Percentiles rank a stretch among this genome's conserved stretches.
Conservation (phyloP, 148 eudicot species). For the Suaeda aralocaspica region DNA sequence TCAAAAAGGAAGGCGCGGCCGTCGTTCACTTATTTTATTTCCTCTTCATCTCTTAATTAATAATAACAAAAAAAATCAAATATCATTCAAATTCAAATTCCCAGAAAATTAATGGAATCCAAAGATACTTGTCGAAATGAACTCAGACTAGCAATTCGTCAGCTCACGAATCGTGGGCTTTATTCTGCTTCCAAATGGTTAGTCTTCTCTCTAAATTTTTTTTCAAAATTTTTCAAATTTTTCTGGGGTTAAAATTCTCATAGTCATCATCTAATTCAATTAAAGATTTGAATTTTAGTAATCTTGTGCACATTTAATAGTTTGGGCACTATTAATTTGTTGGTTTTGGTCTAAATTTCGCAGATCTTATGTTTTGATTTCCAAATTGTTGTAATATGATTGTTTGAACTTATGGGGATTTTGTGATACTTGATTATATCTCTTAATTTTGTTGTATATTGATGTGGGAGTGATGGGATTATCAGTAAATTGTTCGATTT, state of each 20-base stretch:
- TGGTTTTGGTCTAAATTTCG: constrained; percentile 2
- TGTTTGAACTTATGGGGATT: neutral
- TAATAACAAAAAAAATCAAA: no score
- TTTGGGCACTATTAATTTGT: neutral
- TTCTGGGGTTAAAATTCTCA: neutral
- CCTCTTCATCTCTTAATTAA: no score
- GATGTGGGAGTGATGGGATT: neutral
- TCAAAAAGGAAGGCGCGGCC: no score
- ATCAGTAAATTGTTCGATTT: neutral
- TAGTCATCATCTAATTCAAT: neutral
- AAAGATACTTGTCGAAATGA: constrained; percentile 86
- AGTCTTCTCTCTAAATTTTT: neutral
- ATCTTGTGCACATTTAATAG: neutral
- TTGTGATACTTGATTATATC: neutral
- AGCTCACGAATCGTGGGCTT: constrained; percentile 85
- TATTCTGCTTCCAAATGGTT: constrained; percentile 92
- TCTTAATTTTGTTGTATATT: neutral
- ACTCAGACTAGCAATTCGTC: constrained; percentile 84
- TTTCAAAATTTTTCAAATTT: neutral
- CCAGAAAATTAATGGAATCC: constrained; percentile 35
- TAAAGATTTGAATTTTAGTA: constrained; percentile 14
- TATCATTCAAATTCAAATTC: neutral
- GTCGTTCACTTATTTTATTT: no score
- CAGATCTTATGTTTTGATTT: constrained; percentile 15
- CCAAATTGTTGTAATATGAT: neutral